Evolutionary conservation across 176 grass and related monocot species (phyloP).

Genomic region (Musa troglodytarum): DNA sequence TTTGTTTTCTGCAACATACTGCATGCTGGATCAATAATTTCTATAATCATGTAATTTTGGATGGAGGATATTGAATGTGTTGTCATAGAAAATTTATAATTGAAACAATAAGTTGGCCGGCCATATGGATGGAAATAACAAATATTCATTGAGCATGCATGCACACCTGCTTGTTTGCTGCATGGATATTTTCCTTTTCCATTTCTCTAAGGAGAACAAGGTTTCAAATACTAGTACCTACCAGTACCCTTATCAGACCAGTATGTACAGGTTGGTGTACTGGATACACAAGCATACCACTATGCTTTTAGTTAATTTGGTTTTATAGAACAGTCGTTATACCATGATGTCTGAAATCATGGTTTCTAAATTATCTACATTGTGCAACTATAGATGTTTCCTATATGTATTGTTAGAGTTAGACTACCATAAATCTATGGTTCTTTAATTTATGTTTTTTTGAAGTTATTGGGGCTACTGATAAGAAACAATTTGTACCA

Average conservation of each 20-base stretch:
- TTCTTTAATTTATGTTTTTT: neutral
- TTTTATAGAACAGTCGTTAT: too few relatives aligned
- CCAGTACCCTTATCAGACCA: neutral
- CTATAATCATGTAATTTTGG: neutral
- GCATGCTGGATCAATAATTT: neutral
- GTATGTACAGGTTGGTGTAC: neutral
- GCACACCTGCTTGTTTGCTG: neutral
- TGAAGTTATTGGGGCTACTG: neutral
- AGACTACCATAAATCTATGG: neutral
- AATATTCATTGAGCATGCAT: neutral
- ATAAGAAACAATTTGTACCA: constrained; percentile 27
- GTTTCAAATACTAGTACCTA: too few relatives aligned
- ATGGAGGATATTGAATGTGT: neutral
- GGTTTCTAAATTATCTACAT: neutral
- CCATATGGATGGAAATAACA: neutral
- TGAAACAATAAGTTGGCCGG: neutral
- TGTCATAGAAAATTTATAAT: neutral
- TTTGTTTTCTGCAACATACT: too few relatives aligned
- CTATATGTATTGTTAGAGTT: neutral
- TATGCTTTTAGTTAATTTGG: too few relatives aligned
- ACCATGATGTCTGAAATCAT: too few relatives aligned
- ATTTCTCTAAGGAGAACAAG: too few relatives aligned
- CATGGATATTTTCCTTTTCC: neutral
- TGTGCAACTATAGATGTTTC: neutral
- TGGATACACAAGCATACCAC: too few relatives aligned